Base-by-base conservation (phyloP, 2,329 filamentous ascomycete species). In the Aspergillus fischeri region DNA sequence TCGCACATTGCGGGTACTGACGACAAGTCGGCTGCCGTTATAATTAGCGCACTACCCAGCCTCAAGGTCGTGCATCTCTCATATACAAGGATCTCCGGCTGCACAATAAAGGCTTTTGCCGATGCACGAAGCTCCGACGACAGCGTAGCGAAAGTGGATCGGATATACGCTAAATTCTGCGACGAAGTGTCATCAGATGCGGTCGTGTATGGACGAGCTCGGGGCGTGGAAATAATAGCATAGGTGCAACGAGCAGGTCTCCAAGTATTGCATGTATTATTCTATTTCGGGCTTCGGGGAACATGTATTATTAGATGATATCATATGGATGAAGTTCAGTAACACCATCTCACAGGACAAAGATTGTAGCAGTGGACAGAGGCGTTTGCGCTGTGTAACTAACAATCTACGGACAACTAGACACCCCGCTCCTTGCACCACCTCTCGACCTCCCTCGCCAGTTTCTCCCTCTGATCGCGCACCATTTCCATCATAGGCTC, bases 391-490 rank as follows among this genome's bases (percentile, higher is more conserved):
- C 24, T 24, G 50, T 52, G 21, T 51, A 17, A 41, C 10, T 5
- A 54, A 54, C 35, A n/a, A 28, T 10, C 3, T 27, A 29, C 21
- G 9, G 7, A 29, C n/a, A 28, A 25, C 55, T 42, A 76, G 49
- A 76, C 75, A 5, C 76, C 75, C 28, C 77, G 70, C 60, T 80
- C 77, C 60, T 75, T 67, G 54, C 77, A 79, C 72, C 76, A 80
- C 59, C 66, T 72, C 63, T 74, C 71, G 32, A 80, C 78, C 64
- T 80, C 78, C 54, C 60, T 67, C 3, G 69, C 70, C 53, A 73
- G 44, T 52, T 72, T 73, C 14, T 70, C 69, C 57, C 59, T 66
- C 51, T 73, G 70, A 21, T 71, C 69, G 24, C 66, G 66, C 9
- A 73, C 70, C 56, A 68, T 63, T 54, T 72, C 70, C 70, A 73